Evolutionary conservation across 768 basidiomycete genomes (phyloP).

Genomic region (Mycena vitilis): DNA sequence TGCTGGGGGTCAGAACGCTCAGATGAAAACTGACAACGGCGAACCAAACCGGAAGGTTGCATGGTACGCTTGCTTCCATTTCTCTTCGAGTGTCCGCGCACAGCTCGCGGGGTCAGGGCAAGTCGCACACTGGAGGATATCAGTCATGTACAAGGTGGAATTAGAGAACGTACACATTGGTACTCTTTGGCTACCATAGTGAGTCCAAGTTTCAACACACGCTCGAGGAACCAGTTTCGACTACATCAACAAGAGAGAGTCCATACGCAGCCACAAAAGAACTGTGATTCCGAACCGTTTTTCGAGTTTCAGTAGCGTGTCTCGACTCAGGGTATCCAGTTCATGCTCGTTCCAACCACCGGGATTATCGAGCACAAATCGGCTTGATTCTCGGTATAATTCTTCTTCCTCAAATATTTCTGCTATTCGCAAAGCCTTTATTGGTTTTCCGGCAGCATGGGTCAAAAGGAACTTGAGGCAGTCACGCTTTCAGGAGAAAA

Average conservation of each 20-base stretch:
- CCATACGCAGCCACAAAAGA: not conserved
- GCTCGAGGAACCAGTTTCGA: slow-evolving; percentile 95
- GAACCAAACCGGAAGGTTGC: slow-evolving; percentile 88
- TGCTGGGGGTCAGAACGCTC: slow-evolving; percentile 40
- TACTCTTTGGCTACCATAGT: slow-evolving; percentile 94
- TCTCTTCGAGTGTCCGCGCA: slow-evolving; percentile 89
- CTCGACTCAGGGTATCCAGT: slow-evolving; percentile 81
- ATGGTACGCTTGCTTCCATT: slow-evolving; percentile 91
- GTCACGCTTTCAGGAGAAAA: slow-evolving; percentile 57
- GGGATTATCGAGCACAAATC: slow-evolving; percentile 93
- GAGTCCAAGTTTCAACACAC: slow-evolving; percentile 90
- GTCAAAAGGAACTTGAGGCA: slow-evolving; percentile 91
- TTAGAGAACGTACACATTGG: slow-evolving; percentile 73
- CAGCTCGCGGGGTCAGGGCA: slow-evolving; percentile 86
- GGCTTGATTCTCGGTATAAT: slow-evolving; percentile 88
- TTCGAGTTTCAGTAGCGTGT: slow-evolving; percentile 90
- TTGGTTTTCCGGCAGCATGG: slow-evolving; percentile 91
- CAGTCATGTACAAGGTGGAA: not conserved
- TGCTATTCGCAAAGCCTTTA: slow-evolving; percentile 93
- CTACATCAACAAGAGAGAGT: slow-evolving; percentile 49
- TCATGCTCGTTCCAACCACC: slow-evolving; percentile 88
- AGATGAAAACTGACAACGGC: not conserved
- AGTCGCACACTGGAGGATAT: slow-evolving; percentile 70
- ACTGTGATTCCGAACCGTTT: slow-evolving; percentile 65
- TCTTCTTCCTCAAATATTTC: slow-evolving; percentile 93